These are phyloP conservation scores for Diplodia corticola DNA, from an alignment of 2,329 filamentous ascomycete species.

Conservation along the genomic window DNA sequence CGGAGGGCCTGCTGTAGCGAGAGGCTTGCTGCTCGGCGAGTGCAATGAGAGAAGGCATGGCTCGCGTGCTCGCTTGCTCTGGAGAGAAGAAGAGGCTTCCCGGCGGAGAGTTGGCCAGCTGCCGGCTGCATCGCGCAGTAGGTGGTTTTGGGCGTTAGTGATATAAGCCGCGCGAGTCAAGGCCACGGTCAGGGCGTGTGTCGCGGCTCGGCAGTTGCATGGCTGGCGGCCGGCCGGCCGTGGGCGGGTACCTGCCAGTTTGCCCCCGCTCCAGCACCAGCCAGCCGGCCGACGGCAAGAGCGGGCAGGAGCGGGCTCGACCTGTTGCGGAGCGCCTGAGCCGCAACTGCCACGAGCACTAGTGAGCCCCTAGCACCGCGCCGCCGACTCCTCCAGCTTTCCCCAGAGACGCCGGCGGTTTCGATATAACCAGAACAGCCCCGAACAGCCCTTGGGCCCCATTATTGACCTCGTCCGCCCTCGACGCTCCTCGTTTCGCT, in stretches of 20 bases:
- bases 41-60: slow-evolving; percentile 1
- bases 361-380: background rate
- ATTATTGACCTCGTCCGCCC: background rate
- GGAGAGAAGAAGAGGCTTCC: no score
- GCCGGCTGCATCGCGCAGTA: background rate
- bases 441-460: background rate
- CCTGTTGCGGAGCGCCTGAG: no score
- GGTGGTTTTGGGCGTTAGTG: background rate
- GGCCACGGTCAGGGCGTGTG: background rate
- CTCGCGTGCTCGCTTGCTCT: background rate
- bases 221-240: slow-evolving; percentile 7
- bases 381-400: slow-evolving; percentile 5
- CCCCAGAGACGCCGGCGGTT: background rate
- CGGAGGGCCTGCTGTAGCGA: slow-evolving; percentile 31
- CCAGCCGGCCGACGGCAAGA: slow-evolving; percentile 9
- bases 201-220: background rate
- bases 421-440: background rate
- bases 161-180: background rate
- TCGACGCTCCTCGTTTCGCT: background rate
- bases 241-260: background rate
- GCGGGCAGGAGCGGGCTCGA: no score
- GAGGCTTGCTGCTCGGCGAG: background rate
- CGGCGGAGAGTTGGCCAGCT: no score
- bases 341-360: background rate
- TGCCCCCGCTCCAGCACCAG: background rate